Base-by-base conservation (phyloP, 495 filamentous ascomycete genomes). In the Penicillium ucsense region DNA sequence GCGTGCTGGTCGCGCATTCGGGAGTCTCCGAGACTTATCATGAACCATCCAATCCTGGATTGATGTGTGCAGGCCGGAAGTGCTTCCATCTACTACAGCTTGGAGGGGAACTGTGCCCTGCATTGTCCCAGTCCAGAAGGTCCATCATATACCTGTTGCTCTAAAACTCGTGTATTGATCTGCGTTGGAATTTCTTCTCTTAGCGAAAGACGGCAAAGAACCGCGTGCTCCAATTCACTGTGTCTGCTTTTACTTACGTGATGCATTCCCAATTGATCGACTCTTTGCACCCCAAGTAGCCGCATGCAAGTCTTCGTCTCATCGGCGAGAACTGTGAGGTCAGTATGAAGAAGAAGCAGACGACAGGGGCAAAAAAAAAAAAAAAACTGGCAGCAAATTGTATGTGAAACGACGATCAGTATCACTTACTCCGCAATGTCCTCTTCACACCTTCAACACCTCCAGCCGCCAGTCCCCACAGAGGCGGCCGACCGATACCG, bases 241-340 rank as follows among this genome's bases (percentile, higher is more conserved):
- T 20, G 20, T 20, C 20, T 20, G 20, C 20, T 29, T 31, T 35
- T 12, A 32, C 85, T 78, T 69, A 94, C 87, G 70, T 87, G 77
- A 56, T 82, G 73, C 46, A 76, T 73, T 3, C 86, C 82, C 45
- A 95, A 61, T 38, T 92, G 75, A 30, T 78, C 73, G 10, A 92
- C 68, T 45, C 71, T 79, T 62, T 83, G 75, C 1, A 79, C 88
- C 0, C 90, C 90, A 6, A 95, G 70, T 47, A 96, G 70, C 50
- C 85, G 78, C 88, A 96, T 90, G 52, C 81, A 80, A 5, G 88
- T 95, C 57, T 84, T 82, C 4, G 81, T 85, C 65, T 96, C 90
- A 27, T 80, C 84, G 49, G 85, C 76, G 27, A 96, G 70, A 57
- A 95, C 86, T 89, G 48, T 35, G 46, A 28, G 35, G 52, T 69